These are phyloP conservation scores for Thielaviopsis euricoi DNA, from an alignment of 2,329 filamentous ascomycete genomes.

Conservation along the genomic window DNA sequence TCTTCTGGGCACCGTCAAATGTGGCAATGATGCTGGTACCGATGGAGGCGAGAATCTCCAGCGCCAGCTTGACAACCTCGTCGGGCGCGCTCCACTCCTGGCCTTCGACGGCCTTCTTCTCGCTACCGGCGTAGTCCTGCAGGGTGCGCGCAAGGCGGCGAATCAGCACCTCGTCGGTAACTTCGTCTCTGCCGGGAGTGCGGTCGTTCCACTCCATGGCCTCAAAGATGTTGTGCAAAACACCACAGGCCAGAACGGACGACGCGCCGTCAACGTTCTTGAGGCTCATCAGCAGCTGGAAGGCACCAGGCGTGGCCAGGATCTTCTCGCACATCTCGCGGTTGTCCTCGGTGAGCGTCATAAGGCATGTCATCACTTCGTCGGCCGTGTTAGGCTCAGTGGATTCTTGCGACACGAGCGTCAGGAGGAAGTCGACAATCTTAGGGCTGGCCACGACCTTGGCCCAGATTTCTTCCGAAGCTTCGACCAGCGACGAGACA, in stretches of 20 bases:
- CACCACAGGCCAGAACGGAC: slow-evolving; percentile 40
- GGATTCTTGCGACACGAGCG: slow-evolving; percentile 26
- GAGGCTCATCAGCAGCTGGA: slow-evolving; percentile 32
- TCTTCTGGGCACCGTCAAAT: slow-evolving; percentile 19
- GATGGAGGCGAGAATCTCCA: slow-evolving; percentile 49
- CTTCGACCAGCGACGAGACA: slow-evolving; percentile 36
- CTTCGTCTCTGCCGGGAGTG: slow-evolving; percentile 29
- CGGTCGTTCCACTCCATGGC: slow-evolving; percentile 35
- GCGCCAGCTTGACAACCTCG: slow-evolving; percentile 35
- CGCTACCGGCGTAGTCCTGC: slow-evolving; percentile 16
- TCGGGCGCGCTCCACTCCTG: slow-evolving; percentile 22
- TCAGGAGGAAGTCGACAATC: slow-evolving; percentile 38
- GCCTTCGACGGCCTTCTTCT: slow-evolving; percentile 5
- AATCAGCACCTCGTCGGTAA: slow-evolving; percentile 34
- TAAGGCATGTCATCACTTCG: slow-evolving; percentile 30
- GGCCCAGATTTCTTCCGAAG: slow-evolving; percentile 42
- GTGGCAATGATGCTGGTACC: slow-evolving; percentile 40
- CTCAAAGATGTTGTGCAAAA: slow-evolving; percentile 46
- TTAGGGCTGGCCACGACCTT: slow-evolving; percentile 32
- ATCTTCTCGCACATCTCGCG: slow-evolving; percentile 33
- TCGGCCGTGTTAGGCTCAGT: slow-evolving; percentile 26
- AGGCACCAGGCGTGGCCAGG: slow-evolving; percentile 31
- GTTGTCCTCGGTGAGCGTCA: slow-evolving; percentile 45
- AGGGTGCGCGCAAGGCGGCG: slow-evolving; percentile 26
- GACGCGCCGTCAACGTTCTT: slow-evolving; percentile 30